Evolutionary conservation across 345 rosid species (phyloP).

Genomic region (rapeseed (Brassica napus)): DNA sequence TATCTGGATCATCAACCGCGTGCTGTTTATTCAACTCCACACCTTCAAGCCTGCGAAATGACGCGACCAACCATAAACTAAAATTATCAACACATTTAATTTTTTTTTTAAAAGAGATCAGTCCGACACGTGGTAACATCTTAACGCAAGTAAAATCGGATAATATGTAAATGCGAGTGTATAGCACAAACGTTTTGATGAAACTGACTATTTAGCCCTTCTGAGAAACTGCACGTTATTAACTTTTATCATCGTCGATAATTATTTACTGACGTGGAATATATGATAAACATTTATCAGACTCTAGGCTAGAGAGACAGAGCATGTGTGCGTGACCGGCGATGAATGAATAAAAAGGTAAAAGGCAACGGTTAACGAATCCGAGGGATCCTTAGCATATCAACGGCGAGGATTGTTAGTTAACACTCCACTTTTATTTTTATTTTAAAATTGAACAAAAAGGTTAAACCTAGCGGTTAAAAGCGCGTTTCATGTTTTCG

Average conservation of each 20-base stretch:
- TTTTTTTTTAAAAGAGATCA: not conserved
- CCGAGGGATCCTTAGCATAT: slow-evolving; percentile 47
- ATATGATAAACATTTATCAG: not conserved
- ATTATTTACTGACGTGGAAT: slow-evolving; percentile 29
- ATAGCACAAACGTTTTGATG: not conserved
- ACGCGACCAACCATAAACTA: slow-evolving; percentile 33
- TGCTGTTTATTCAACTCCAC: slow-evolving; percentile 49
- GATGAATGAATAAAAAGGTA: slow-evolving; percentile 8
- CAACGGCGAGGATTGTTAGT: slow-evolving; percentile 29
- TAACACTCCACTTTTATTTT: not conserved
- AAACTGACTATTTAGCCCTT: slow-evolving; percentile 13
- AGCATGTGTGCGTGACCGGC: slow-evolving; percentile 39
- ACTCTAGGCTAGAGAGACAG: not conserved
- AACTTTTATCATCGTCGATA: not conserved
- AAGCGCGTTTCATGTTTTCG: slow-evolving; percentile 29
- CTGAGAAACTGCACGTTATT: not conserved
- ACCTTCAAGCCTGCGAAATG: slow-evolving; percentile 37
- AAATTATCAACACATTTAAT: not conserved
- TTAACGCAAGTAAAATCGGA: not conserved
- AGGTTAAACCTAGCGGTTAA: slow-evolving; percentile 32
- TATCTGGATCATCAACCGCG: slow-evolving; percentile 69
- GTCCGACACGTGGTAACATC: not conserved
- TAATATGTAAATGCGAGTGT: slow-evolving; percentile 10
- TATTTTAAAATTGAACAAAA: not conserved
- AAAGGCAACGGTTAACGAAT: slow-evolving; percentile 43